Percentiles rank a stretch among this genome's conserved stretches.
Evolutionary conservation across 371 early-diverging fungal species (phyloP).

Genomic region (Mortierella sp.): DNA sequence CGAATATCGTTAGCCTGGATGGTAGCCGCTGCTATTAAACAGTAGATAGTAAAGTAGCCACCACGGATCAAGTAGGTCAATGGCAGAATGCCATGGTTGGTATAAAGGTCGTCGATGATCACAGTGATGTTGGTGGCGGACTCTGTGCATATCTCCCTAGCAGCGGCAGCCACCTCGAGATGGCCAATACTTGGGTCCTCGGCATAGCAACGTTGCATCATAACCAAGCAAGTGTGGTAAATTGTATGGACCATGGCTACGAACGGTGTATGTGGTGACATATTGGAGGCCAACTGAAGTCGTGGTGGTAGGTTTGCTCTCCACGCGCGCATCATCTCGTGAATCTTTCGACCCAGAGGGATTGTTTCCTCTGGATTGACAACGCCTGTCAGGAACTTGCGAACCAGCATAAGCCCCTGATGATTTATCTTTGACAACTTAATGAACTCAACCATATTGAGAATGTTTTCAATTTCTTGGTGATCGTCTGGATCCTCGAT

Average conservation of each 20-base stretch:
- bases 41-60: slow-evolving; percentile 58
- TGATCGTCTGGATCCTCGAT: slow-evolving; percentile 44
- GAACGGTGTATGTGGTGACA: slow-evolving; percentile 49
- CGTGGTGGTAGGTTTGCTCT: slow-evolving; percentile 35
- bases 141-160: slow-evolving; percentile 62
- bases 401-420: slow-evolving; percentile 38
- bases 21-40: slow-evolving; percentile 56
- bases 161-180: slow-evolving; percentile 46
- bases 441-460: slow-evolving; percentile 48
- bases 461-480: slow-evolving; percentile 49
- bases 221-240: slow-evolving; percentile 63
- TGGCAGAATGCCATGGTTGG: slow-evolving; percentile 49
- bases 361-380: slow-evolving; percentile 44
- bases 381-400: slow-evolving; percentile 47
- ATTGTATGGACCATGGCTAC: slow-evolving; percentile 63
- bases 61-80: slow-evolving; percentile 58
- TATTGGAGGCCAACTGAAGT: slow-evolving; percentile 47
- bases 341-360: slow-evolving; percentile 24
- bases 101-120: slow-evolving; percentile 58
- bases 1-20: slow-evolving; percentile 52
- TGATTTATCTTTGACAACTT: slow-evolving; percentile 52
- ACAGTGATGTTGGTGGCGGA: slow-evolving; percentile 66
- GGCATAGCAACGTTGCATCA: slow-evolving; percentile 68
- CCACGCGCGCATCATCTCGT: slow-evolving; percentile 27
- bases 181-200: slow-evolving; percentile 35